These are phyloP conservation scores for Erodium moschatum DNA, from an alignment of 441 rosid genomes.

Conservation along the genomic window DNA sequence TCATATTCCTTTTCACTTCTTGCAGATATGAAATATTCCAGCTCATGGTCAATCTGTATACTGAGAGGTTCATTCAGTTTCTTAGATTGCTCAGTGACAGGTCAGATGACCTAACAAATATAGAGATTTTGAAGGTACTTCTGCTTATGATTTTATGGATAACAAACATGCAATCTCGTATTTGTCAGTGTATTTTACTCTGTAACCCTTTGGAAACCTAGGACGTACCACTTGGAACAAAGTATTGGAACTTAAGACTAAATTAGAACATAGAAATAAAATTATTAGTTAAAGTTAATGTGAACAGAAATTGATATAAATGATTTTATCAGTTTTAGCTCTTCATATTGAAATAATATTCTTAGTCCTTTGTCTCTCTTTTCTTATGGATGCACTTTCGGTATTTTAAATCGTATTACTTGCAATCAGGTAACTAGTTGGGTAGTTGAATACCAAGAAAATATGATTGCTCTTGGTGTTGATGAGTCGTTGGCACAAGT, in stretches of 20 bases:
- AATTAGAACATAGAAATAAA: too few species aligned
- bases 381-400: conserved; percentile 12
- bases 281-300: too few species aligned
- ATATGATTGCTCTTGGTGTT: conserved; percentile 91
- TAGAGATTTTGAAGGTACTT: conserved; percentile 90
- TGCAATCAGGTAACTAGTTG: conserved; percentile 81
- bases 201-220: too few species aligned
- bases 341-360: neutral
- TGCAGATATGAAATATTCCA: conserved; percentile 98
- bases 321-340: too few species aligned
- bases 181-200: neutral
- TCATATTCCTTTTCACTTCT: conserved; percentile 16
- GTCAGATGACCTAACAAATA: conserved; percentile 76
- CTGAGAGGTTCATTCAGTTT: conserved; percentile 98
- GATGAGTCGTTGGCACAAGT: conserved; percentile 97
- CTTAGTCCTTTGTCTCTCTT: neutral
- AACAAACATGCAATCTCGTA: conserved; percentile 13
- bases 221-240: too few species aligned
- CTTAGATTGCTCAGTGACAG: conserved; percentile 93
- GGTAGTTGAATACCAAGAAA: conserved; percentile 98
- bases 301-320: too few species aligned
- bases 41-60: conserved; percentile 93
- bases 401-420: conserved; percentile 26
- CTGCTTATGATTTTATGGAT: conserved; percentile 4
- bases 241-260: too few species aligned